Evolutionary conservation across 805 yeast species (phyloP), one percentile per base, ranked within the genome.

Genomic region (Metschnikowia noctiluminum): DNA sequence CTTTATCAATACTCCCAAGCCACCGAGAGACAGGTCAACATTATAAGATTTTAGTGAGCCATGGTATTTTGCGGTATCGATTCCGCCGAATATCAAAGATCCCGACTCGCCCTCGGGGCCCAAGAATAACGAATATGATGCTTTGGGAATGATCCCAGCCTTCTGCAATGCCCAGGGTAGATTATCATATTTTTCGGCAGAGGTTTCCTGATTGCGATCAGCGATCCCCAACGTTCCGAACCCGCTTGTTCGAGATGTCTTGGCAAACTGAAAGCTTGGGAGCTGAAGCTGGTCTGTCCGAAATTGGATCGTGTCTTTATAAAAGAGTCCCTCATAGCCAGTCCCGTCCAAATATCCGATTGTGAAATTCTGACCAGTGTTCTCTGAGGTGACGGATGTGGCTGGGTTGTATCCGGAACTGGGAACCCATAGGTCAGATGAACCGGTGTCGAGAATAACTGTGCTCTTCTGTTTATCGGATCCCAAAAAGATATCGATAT

Each of bases 151-250:
- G 38, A 78, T 55, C 0, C 90, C 91, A 45, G 78, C 78, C 30
- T 69, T 60, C 42, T 75, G 81, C 70, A 88, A 64, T 50, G 76
- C 76, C 49, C 73, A 53, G 0, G 96, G 96, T 49, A 88, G 68
- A 63, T 88, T 88, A 43, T 51, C 38, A 38, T 51, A 49, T 11
- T 27, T 30, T 2, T 30, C 28, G 13, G 38, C 11, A 11, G 43
- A 11, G 14, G 46, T 41, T 28, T 40, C 45, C 14, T 35, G 43
- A 40, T 47, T 40, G 26, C 39, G 45, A 41, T 44, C 44, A n/a
- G 42, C 51, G n/a, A 48, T 35, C 9, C 49, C 54, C 28, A 42
- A 44, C 2, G 47, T 42, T 10, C 54, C 54, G 1, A 15, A 3
- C 7, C 43, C 40, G 8, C 21, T 26, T 13, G 28, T 14, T 11